Conservation (phyloP, 2,329 filamentous ascomycete species). For the Phyllosticta citriasiana region DNA sequence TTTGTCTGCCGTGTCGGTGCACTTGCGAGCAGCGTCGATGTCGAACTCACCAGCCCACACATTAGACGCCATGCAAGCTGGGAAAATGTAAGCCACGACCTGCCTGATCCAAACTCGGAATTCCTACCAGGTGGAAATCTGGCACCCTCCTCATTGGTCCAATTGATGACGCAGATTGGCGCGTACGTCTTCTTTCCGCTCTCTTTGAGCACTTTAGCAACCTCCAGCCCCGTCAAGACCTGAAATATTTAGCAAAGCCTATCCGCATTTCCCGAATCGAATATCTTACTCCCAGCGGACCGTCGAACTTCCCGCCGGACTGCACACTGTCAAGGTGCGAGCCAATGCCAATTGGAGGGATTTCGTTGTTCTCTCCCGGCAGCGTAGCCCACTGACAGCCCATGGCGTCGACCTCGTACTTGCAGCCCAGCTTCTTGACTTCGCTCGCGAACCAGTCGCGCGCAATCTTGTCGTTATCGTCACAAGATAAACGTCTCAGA, state of each 20-base stretch:
- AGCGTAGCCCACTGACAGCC: constrained; percentile 13
- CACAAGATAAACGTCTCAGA: constrained; percentile 12
- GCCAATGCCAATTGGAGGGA: constrained; percentile 22
- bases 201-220: constrained; percentile 19
- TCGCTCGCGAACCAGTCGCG: constrained; percentile 14
- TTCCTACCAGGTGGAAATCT: constrained; percentile 1
- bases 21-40: neutral
- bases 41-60: neutral
- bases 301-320: constrained; percentile 15
- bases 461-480: constrained; percentile 13
- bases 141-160: constrained; percentile 16
- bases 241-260: neutral
- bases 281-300: constrained; percentile 12
- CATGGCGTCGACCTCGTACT: constrained; percentile 14
- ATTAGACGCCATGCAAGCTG: neutral
- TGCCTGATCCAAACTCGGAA: no score
- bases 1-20: neutral
- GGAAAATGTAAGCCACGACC: neutral
- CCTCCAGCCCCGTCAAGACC: constrained; percentile 12
- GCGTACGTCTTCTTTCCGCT: constrained; percentile 19
- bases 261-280: neutral
- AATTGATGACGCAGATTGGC: constrained; percentile 13
- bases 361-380: constrained; percentile 13
- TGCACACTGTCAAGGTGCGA: constrained; percentile 16
- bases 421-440: constrained; percentile 11